Evolutionary conservation across 306 rosid species (phyloP), one percentile per base, ranked within the genome.

Genomic region (Abrus precatorius): DNA sequence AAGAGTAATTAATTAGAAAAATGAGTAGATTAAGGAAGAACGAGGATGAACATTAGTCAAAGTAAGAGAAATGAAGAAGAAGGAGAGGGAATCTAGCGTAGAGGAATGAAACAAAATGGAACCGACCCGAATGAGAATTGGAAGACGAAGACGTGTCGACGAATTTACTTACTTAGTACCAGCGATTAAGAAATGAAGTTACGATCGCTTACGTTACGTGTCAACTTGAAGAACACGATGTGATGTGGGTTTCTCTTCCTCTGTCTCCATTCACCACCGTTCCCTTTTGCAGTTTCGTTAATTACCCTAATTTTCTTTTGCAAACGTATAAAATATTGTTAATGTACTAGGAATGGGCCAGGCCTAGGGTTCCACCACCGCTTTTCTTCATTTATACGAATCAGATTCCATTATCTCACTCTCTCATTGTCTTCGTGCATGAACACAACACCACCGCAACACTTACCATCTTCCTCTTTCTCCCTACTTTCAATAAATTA

Each of bases 321-420:
- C 20, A 20, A 20, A 20, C 20, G 20, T 20, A 20, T 20, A 20
- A 20, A 20, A 20, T 20, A 20, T 20, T 20, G 20, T 20, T 20
- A 20, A 20, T 20, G 20, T 20, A 20, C 55, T 20, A 11, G 11
- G 20, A 11, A 3, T 50, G 20, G 56, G 27, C 20, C 60, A 54
- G 0, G 2, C 32, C 30, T 48, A 9, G 40, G 29, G 65, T 43
- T 2, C 40, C 76, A 14, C 10, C 62, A 73, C 65, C 38, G n/a
- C 28, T 53, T 73, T 72, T 5, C 12, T 28, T 5, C 9, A 38
- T 54, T 72, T 43, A 59, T 59, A 13, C 32, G 69, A 44, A 57
- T 59, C 43, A 28, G 32, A 59, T 74, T 74, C 79, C 20, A 20
- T n/a, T 57, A 44, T 59, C 54, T 47, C 38, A 13, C 70, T 34